Evolutionary conservation across 106 monocot species (phyloP).

Genomic region (Triglochin maritima): DNA sequence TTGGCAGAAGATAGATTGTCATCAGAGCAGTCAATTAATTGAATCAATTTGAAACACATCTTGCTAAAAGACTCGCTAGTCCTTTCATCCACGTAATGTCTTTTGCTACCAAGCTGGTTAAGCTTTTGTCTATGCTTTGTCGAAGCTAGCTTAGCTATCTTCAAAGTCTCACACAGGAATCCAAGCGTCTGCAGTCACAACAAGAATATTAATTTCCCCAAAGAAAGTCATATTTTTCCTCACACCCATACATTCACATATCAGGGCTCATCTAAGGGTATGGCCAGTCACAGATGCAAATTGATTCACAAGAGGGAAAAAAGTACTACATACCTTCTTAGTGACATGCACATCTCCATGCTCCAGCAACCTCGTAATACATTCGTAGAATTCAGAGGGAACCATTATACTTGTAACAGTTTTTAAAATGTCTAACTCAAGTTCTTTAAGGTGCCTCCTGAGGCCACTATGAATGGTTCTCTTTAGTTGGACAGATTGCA

Average conservation of each 20-base stretch:
- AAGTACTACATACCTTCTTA: slow-evolving; percentile 41
- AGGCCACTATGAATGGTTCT: slow-evolving; percentile 16
- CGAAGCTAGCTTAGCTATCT: slow-evolving; percentile 21
- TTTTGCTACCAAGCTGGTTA: slow-evolving; percentile 10
- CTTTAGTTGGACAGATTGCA: slow-evolving; percentile 29
- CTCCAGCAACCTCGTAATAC: slow-evolving; percentile 38
- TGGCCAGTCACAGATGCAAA: too few relatives aligned
- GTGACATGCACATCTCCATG: slow-evolving; percentile 38
- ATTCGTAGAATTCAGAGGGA: slow-evolving; percentile 57
- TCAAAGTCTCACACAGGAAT: slow-evolving; percentile 52
- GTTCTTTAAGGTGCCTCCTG: slow-evolving; percentile 32
- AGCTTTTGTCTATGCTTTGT: slow-evolving; percentile 26
- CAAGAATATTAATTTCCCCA: not conserved
- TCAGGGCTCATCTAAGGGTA: too few relatives aligned
- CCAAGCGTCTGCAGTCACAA: slow-evolving; percentile 43
- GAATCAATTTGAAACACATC: slow-evolving; percentile 50
- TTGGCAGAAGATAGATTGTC: slow-evolving; percentile 24
- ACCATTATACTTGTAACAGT: slow-evolving; percentile 39
- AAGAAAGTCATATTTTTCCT: too few relatives aligned
- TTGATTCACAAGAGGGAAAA: too few relatives aligned
- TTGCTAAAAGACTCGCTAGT: slow-evolving; percentile 36
- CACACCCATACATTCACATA: too few relatives aligned
- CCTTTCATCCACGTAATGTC: slow-evolving; percentile 29
- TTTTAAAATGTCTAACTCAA: slow-evolving; percentile 30
- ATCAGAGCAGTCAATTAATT: slow-evolving; percentile 34